Percentiles rank a stretch among this genome's conserved stretches.
phyloP scores from a whole-genome alignment of 2,329 filamentous ascomycete species.

The Cytospora leucostoma region DNA sequence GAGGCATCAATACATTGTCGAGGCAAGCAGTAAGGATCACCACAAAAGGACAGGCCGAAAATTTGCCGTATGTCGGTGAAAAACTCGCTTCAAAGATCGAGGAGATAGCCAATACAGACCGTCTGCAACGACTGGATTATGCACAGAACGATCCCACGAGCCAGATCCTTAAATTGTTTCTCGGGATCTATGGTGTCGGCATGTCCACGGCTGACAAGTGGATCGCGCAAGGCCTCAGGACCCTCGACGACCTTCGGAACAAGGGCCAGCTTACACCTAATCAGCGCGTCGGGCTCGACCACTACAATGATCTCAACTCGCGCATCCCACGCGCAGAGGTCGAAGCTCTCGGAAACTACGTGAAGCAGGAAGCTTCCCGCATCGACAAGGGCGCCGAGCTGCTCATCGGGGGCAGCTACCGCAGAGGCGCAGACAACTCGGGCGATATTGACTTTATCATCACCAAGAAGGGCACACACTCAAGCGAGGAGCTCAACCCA shows the following conservation, averaged over 20 bases:
- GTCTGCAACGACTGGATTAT: slow-evolving; percentile 71
- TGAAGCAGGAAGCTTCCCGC: slow-evolving; percentile 57
- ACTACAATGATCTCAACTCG: slow-evolving; percentile 75
- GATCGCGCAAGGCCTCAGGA: slow-evolving; percentile 73
- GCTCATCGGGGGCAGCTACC: slow-evolving; percentile 81
- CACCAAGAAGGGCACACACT: slow-evolving; percentile 62
- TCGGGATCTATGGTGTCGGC: slow-evolving; percentile 79
- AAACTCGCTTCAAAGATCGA: slow-evolving; percentile 83
- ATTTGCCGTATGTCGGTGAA: slow-evolving; percentile 68
- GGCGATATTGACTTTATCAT: slow-evolving; percentile 87
- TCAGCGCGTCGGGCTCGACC: slow-evolving; percentile 76
- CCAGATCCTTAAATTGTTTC: slow-evolving; percentile 66
- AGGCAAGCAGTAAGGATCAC: slow-evolving; percentile 60
- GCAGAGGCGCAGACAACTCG: slow-evolving; percentile 72
- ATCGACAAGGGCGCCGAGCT: slow-evolving; percentile 68
- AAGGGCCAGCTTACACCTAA: slow-evolving; percentile 66
- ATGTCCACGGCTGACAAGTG: slow-evolving; percentile 70
- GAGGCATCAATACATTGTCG: slow-evolving; percentile 71
- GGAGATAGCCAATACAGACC: slow-evolving; percentile 78
- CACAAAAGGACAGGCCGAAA: slow-evolving; percentile 68
- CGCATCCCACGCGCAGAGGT: slow-evolving; percentile 81
- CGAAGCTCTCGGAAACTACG: slow-evolving; percentile 64
- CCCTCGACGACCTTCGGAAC: slow-evolving; percentile 67
- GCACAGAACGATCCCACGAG: slow-evolving; percentile 68
- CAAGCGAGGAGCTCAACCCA: slow-evolving; percentile 57